phyloP scores from a whole-genome alignment of 2,329 filamentous ascomycete genomes.

The Xylariaceae sp. region DNA sequence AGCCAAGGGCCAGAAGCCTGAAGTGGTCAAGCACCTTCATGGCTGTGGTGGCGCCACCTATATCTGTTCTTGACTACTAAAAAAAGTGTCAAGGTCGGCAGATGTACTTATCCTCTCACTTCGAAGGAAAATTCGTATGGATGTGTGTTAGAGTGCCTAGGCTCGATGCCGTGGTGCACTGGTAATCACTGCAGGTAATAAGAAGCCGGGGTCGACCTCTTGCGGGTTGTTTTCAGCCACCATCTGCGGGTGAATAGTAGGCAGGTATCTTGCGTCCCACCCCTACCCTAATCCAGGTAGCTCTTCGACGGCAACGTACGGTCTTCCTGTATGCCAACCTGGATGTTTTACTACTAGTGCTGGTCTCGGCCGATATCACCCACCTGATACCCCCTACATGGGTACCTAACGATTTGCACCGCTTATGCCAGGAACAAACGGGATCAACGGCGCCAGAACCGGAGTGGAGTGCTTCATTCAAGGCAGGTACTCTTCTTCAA shows the following conservation, averaged over 20 bases:
- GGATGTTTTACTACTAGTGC: background rate
- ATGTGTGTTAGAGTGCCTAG: constrained; percentile 9
- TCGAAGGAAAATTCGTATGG: constrained; percentile 5
- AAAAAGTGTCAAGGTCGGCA: constrained; percentile 15
- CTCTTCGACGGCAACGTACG: constrained; percentile 8
- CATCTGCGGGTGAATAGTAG: constrained; percentile 15
- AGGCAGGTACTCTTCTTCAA: constrained; percentile 6
- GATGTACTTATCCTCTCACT: constrained; percentile 8
- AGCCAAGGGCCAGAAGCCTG: constrained; percentile 7
- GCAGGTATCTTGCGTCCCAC: constrained; percentile 7
- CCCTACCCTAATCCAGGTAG: constrained; percentile 1
- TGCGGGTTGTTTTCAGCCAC: constrained; percentile 19
- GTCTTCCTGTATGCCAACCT: constrained; percentile 11
- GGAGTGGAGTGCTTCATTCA: constrained; percentile 1
- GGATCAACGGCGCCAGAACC: constrained; percentile 13
- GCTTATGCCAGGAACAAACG: constrained; percentile 15
- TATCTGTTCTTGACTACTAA: constrained; percentile 16
- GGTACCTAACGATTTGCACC: constrained; percentile 8
- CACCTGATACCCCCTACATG: constrained; percentile 1
- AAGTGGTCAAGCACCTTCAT: constrained; percentile 14
- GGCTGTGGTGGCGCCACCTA: constrained; percentile 20
- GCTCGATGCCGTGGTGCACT: constrained; percentile 4
- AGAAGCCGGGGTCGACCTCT: constrained; percentile 11
- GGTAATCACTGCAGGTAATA: constrained; percentile 17
- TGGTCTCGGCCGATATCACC: constrained; percentile 13